Evolutionary conservation across 2,329 filamentous ascomycete genomes (phyloP).

Genomic region (Neospermospora avenae): DNA sequence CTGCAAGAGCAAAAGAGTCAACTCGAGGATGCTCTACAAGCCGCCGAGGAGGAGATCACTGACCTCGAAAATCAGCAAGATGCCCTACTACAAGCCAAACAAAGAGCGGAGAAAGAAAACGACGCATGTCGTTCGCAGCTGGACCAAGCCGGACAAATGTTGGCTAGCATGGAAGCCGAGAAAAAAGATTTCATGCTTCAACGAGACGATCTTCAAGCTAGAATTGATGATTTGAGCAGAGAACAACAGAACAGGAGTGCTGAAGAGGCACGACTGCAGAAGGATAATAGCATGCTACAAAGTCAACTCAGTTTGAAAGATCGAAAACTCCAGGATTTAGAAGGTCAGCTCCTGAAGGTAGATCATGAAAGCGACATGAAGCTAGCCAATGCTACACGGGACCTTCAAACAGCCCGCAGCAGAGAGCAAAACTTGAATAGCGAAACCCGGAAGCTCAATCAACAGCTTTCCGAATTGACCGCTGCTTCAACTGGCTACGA

Average conservation of each 20-base stretch:
- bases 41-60: slow-evolving; percentile 91
- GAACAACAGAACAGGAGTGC: slow-evolving; percentile 70
- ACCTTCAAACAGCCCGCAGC: slow-evolving; percentile 69
- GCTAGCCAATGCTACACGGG: slow-evolving; percentile 72
- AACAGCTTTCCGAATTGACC: slow-evolving; percentile 82
- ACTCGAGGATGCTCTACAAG: slow-evolving; percentile 86
- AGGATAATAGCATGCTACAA: slow-evolving; percentile 86
- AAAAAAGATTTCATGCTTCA: slow-evolving; percentile 71
- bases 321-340: slow-evolving; percentile 82
- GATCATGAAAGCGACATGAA: slow-evolving; percentile 91
- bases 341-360: slow-evolving; percentile 75
- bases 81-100: slow-evolving; percentile 82
- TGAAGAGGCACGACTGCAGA: slow-evolving; percentile 71
- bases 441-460: slow-evolving; percentile 79
- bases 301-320: slow-evolving; percentile 89
- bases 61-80: slow-evolving; percentile 91
- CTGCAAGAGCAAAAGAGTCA: slow-evolving; percentile 88
- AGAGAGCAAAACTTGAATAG: slow-evolving; percentile 73
- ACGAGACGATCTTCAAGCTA: slow-evolving; percentile 65
- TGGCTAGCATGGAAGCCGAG: slow-evolving; percentile 80
- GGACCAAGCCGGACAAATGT: slow-evolving; percentile 86
- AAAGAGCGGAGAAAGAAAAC: slow-evolving; percentile 80
- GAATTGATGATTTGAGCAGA: slow-evolving; percentile 67
- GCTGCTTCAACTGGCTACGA: slow-evolving; percentile 93
- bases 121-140: slow-evolving; percentile 76